Conservation (phyloP, 305 asterid species). For the Fraxinus ornus region DNA sequence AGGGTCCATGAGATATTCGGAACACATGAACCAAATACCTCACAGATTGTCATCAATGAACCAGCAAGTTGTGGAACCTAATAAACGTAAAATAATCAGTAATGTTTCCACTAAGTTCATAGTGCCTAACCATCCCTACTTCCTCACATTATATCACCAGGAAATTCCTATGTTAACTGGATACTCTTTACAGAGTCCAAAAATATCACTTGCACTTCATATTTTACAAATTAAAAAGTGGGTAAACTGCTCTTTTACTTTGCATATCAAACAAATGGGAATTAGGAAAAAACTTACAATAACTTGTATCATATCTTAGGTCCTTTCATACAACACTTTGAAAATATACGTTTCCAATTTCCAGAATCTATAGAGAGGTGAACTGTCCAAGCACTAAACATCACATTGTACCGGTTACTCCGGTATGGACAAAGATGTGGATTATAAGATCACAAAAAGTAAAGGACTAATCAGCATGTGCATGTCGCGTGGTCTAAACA, state of each 20-base stretch:
- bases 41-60: conserved; percentile 88
- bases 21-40: conserved; percentile 83
- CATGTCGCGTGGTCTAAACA: neutral
- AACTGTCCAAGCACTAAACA: neutral
- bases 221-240: neutral
- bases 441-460: neutral
- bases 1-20: conserved; percentile 71
- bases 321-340: neutral
- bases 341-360: neutral
- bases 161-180: neutral
- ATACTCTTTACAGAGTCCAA: neutral
- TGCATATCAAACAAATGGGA: neutral
- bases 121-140: neutral
- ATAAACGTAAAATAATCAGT: conserved; percentile 10
- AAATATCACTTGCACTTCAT: neutral
- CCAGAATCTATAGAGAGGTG: neutral
- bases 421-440: neutral
- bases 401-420: neutral
- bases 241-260: neutral
- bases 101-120: neutral
- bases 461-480: neutral
- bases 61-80: conserved; percentile 98
- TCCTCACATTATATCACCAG: neutral
- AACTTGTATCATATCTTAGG: neutral
- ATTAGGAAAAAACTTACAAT: neutral